Conservation (phyloP, 2,329 filamentous ascomycete genomes). For the Cercospora citrullina region DNA sequence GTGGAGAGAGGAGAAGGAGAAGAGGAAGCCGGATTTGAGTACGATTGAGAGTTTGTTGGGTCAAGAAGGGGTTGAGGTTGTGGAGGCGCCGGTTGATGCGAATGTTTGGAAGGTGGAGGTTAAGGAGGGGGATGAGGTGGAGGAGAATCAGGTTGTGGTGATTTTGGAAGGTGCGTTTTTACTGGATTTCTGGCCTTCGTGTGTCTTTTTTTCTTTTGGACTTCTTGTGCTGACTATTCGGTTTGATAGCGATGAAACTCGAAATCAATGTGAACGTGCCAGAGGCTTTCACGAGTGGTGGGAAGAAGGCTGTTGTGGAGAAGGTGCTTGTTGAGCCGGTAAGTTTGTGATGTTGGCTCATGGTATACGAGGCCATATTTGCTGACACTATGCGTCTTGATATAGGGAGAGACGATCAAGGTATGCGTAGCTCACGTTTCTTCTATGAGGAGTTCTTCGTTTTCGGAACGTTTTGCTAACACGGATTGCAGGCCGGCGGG, state of each 20-base stretch:
- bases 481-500: slow-evolving; percentile 7
- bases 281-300: slow-evolving; percentile 30
- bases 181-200: background rate
- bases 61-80: slow-evolving; percentile 40
- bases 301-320: slow-evolving; percentile 38
- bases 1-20: slow-evolving; percentile 48
- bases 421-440: background rate
- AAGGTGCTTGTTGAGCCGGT: slow-evolving; percentile 46
- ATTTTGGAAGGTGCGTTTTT: slow-evolving; percentile 40
- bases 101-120: slow-evolving; percentile 49
- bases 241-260: slow-evolving; percentile 45
- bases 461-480: background rate
- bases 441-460: too few species aligned
- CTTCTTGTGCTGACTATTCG: background rate
- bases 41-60: slow-evolving; percentile 51
- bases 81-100: slow-evolving; percentile 48
- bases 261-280: slow-evolving; percentile 49
- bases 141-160: slow-evolving; percentile 39
- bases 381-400: background rate
- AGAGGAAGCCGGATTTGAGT: slow-evolving; percentile 49
- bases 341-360: background rate
- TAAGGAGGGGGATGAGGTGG: slow-evolving; percentile 41
- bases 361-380: background rate
- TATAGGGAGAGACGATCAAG: slow-evolving; percentile 16
- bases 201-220: background rate